phyloP scores from a whole-genome alignment of 148 eudicot genomes.

The Hydrangea macrophylla region DNA sequence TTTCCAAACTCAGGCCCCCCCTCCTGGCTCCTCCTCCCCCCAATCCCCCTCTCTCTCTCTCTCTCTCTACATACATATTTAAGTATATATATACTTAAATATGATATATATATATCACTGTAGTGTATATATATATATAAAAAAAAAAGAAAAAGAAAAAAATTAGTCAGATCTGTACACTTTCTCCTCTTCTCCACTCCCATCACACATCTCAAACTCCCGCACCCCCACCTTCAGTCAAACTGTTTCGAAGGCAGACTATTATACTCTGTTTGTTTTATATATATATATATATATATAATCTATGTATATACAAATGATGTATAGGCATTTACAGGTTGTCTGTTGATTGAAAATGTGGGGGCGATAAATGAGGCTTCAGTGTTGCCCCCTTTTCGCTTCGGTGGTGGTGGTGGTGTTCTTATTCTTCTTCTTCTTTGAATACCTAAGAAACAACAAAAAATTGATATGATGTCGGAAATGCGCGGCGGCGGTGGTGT shows the following conservation, averaged over 20 bases:
- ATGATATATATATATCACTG: not conserved
- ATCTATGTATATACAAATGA: no score
- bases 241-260: no score
- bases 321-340: no score
- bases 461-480: conserved; percentile 19
- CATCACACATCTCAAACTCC: not conserved
- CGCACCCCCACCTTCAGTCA: not conserved
- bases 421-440: no score
- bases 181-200: not conserved
- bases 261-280: no score
- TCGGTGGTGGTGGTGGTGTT: not conserved
- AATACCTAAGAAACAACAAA: not conserved
- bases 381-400: not conserved
- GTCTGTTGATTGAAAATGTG: not conserved
- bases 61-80: no score
- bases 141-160: no score
- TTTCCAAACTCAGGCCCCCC: conserved; percentile 7
- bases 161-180: not conserved
- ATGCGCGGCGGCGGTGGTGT: conserved; percentile 27
- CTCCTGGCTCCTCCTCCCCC: not conserved
- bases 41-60: not conserved
- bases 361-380: conserved; percentile 4
- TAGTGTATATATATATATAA: no score
- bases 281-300: no score
- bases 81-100: not conserved